Evolutionary conservation across 225 moss, liverwort and hornwort species (phyloP).

Genomic region (Marchantia polymorpha): DNA sequence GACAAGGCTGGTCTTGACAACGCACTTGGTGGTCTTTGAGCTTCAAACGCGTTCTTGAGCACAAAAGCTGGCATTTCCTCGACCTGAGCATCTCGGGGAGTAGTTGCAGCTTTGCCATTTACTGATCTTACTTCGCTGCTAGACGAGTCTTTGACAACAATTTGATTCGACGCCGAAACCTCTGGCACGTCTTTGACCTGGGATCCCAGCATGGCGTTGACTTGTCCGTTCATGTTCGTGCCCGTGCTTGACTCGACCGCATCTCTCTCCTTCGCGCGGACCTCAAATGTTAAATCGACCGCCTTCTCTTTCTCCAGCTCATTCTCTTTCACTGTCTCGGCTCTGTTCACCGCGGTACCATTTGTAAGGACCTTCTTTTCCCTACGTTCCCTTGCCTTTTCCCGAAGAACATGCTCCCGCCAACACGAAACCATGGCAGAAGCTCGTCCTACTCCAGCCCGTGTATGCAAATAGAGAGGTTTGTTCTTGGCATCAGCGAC

Average conservation of each 20-base stretch:
- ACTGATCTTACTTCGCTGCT: not conserved
- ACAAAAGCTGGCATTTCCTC: constrained; percentile 3
- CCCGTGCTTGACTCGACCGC: not conserved
- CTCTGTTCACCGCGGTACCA: constrained; percentile 12
- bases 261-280: not conserved
- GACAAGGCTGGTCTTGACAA: constrained; percentile 66
- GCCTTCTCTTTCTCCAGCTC: constrained; percentile 14
- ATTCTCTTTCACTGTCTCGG: constrained; percentile 22
- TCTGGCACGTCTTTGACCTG: not conserved
- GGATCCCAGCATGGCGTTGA: not conserved
- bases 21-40: constrained; percentile 75
- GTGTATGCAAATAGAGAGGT: constrained; percentile 71
- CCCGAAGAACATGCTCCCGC: constrained; percentile 66
- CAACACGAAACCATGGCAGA: constrained; percentile 92
- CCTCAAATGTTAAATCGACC: constrained; percentile 24
- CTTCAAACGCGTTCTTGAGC: constrained; percentile 69
- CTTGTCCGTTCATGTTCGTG: constrained; percentile 5
- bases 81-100: not conserved
- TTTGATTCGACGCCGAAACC: not conserved
- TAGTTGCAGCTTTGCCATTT: constrained; percentile 7
- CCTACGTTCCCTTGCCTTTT: constrained; percentile 19
- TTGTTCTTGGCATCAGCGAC: constrained; percentile 61
- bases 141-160: not conserved
- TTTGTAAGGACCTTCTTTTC: constrained; percentile 14
- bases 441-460: constrained; percentile 73